Evolutionary conservation across 345 rosid genomes (phyloP), one percentile per base, ranked within the genome.

Genomic region (Microthlaspi erraticum): DNA sequence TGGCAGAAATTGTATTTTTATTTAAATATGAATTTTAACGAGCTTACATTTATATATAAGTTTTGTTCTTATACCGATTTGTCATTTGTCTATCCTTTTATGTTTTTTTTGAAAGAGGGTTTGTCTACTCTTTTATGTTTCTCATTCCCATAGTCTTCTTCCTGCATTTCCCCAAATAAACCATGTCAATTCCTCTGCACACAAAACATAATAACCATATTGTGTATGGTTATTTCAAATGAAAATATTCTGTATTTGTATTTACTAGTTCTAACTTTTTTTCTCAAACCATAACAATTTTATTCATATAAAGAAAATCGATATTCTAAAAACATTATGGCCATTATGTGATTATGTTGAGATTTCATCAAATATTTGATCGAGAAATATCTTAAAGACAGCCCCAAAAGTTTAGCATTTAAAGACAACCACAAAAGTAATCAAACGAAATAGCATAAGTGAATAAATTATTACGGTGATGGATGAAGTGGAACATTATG

Each of bases 121-220:
- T 23, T 23, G 26, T 13, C 11, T 60, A 23, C 16, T 13, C 12
- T 60, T 31, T 60, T 41, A 60, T n/a, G 36, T 60, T 60, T 61
- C 66, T 43, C 66, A 43, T 42, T 43, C 26, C 39, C 16, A n/a
- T 61, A 26, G 5, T 44, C 52, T 43, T 13, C 38, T 14, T 61
- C 66, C 66, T 61, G 52, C 26, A 29, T 29, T 26, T 26, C 16
- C 5, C 2, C 66, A 61, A n/a, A 43, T 43, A 60, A 60, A 60
- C 8, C 26, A 43, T 60, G 39, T 43, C 9, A 60, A 33, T 6
- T 43, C 31, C 19, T 61, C 7, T 3, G 31, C 31, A 45, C 26
- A 61, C 26, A 61, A 14, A 61, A 16, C 14, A 44, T 16, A 43
- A 29, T 10, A 38, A 20, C 1, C 17, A 19, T 39, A 37, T 20